Conservation (phyloP, 306 rosid genomes). For the Vigna hirtella region DNA sequence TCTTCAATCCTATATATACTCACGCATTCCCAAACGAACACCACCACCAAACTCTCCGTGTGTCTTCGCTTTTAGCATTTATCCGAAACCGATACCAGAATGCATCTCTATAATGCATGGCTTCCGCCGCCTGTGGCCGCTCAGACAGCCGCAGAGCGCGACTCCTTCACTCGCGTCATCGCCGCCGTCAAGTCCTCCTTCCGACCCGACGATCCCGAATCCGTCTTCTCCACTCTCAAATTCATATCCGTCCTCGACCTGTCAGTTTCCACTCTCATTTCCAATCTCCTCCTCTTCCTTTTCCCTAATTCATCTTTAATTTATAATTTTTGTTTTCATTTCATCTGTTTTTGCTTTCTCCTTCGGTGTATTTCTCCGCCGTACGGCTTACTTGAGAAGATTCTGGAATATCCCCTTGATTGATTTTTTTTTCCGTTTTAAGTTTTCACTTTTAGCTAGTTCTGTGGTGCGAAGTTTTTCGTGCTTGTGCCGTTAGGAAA, state of each 20-base stretch:
- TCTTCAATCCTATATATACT: slow-evolving; percentile 38
- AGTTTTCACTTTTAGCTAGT: not conserved
- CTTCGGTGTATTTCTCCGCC: not conserved
- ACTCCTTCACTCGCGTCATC: slow-evolving; percentile 79
- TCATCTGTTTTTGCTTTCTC: not conserved
- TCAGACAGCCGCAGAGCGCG: slow-evolving; percentile 66
- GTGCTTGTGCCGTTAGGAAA: not conserved
- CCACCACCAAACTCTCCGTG: slow-evolving; percentile 2
- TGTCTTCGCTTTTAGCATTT: slow-evolving; percentile 4
- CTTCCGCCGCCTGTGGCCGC: slow-evolving; percentile 94
- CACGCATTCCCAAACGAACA: not conserved
- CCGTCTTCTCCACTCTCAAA: slow-evolving; percentile 85
- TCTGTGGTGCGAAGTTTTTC: slow-evolving; percentile 24
- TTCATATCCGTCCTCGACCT: slow-evolving; percentile 94
- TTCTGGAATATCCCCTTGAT: slow-evolving; percentile 6
- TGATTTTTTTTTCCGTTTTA: not conserved
- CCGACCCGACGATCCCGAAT: slow-evolving; percentile 77
- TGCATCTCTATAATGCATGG: slow-evolving; percentile 99
- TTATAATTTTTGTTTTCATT: not conserved
- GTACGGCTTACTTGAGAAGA: slow-evolving; percentile 9
- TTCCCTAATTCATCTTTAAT: slow-evolving; percentile 2
- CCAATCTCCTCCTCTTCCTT: slow-evolving; percentile 15
- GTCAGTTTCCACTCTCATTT: slow-evolving; percentile 54
- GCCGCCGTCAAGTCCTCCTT: slow-evolving; percentile 59
- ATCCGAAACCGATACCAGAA: not conserved